Evolutionary conservation across 2,329 filamentous ascomycete genomes (phyloP).

Genomic region (Septoria linicola): DNA sequence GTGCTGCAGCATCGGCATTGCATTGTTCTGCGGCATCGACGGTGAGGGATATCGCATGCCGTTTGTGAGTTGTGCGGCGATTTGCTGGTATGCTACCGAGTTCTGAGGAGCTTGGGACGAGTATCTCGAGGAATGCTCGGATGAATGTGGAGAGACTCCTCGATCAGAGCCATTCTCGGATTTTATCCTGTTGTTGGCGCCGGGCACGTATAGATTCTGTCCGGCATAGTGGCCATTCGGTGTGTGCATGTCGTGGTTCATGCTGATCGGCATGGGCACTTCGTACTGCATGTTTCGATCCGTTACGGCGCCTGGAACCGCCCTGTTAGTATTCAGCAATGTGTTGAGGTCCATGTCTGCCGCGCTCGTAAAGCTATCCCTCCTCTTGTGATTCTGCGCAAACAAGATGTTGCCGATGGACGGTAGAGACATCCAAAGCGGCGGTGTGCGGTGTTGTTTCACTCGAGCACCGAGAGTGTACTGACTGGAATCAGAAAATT

Average conservation of each 20-base stretch:
- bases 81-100: conserved; percentile 45
- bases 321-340: conserved; percentile 41
- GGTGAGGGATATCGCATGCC: conserved; percentile 56
- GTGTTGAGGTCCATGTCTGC: conserved; percentile 39
- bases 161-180: conserved; percentile 61
- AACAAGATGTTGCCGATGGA: conserved; percentile 34
- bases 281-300: conserved; percentile 43
- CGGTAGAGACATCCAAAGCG: conserved; percentile 36
- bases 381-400: conserved; percentile 36
- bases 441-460: conserved; percentile 15
- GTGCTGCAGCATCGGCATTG: conserved; percentile 56
- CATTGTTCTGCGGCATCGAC: conserved; percentile 47
- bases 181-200: conserved; percentile 53
- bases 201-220: conserved; percentile 50
- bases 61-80: conserved; percentile 52
- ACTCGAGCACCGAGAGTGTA: conserved; percentile 22
- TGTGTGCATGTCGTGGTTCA: conserved; percentile 34
- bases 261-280: conserved; percentile 36
- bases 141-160: conserved; percentile 55
- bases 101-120: conserved; percentile 58
- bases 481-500: conserved; percentile 31
- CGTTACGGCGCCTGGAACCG: conserved; percentile 30
- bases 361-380: conserved; percentile 37
- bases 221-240: conserved; percentile 36
- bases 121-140: conserved; percentile 57